phyloP scores from a whole-genome alignment of 2,329 filamentous ascomycete species.

The Leptographium radiaticola region DNA sequence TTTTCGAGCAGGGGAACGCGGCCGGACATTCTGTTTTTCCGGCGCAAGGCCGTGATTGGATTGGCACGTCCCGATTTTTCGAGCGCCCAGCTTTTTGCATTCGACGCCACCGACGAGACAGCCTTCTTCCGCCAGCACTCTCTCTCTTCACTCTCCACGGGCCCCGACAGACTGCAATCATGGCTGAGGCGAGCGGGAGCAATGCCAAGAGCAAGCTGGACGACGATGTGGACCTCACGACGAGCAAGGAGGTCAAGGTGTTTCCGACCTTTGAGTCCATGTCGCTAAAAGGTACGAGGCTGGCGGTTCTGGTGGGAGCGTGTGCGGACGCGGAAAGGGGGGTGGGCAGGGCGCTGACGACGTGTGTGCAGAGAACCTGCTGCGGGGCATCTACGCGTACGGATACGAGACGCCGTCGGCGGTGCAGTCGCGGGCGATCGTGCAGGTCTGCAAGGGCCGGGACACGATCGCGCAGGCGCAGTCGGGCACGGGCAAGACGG shows the following conservation, averaged over 20 bases:
- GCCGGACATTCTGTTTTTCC: not conserved
- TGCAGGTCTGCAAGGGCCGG: slow-evolving; percentile 97
- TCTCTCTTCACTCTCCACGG: no score
- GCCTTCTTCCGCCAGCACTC: no score
- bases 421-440: slow-evolving; percentile 94
- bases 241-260: slow-evolving; percentile 93
- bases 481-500: slow-evolving; percentile 93
- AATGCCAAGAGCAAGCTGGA: slow-evolving; percentile 53
- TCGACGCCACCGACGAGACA: not conserved
- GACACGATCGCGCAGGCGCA: slow-evolving; percentile 98
- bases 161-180: slow-evolving; percentile 23
- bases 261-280: slow-evolving; percentile 91
- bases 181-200: slow-evolving; percentile 58
- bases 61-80: not conserved
- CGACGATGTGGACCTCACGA: slow-evolving; percentile 95
- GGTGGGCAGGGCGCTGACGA: not conserved
- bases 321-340: no score
- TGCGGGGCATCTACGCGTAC: slow-evolving; percentile 95
- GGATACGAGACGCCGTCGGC: slow-evolving; percentile 97
- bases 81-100: not conserved
- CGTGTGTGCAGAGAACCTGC: slow-evolving; percentile 59
- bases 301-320: not conserved
- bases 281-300: slow-evolving; percentile 65
- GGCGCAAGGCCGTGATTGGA: not conserved
- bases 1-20: not conserved